A percentile compares a stretch with the other conserved stretches of the same genome.
These are phyloP conservation scores for Pseudogymnoascus sp. DNA, from an alignment of 2,329 filamentous ascomycete genomes.

Conservation along the genomic window DNA sequence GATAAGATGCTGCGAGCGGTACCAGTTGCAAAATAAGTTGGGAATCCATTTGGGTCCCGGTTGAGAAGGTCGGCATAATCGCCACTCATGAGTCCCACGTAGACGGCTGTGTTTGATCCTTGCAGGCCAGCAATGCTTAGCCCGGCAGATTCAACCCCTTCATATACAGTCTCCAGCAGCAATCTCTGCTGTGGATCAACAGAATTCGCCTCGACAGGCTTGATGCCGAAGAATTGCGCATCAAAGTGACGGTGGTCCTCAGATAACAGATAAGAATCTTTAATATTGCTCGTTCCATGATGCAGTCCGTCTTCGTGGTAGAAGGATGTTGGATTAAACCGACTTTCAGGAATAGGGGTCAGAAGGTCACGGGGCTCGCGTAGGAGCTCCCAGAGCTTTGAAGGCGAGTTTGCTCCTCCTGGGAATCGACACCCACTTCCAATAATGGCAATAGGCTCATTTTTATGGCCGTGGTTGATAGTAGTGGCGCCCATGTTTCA, in stretches of 20 bases:
- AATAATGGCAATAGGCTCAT: slow-evolving; percentile 28
- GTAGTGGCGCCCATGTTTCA: not conserved
- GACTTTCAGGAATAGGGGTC: not conserved
- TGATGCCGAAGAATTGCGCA: slow-evolving; percentile 18
- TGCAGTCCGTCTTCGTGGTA: not conserved
- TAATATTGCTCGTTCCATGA: not conserved
- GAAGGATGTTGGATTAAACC: not conserved
- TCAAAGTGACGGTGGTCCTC: slow-evolving; percentile 19
- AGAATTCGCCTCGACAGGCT: slow-evolving; percentile 17
- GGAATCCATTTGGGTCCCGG: slow-evolving; percentile 19
- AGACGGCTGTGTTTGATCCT: not conserved
- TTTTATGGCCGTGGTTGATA: not conserved
- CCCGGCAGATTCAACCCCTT: slow-evolving; percentile 25
- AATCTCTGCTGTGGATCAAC: slow-evolving; percentile 28
- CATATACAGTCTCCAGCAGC: slow-evolving; percentile 23
- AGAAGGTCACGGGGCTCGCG: not conserved
- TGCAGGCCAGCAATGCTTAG: slow-evolving; percentile 13
- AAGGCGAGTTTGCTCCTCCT: slow-evolving; percentile 28
- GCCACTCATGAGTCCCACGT: not conserved
- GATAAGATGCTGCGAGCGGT: slow-evolving; percentile 13
- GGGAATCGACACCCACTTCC: slow-evolving; percentile 31
- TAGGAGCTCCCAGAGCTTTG: slow-evolving; percentile 29
- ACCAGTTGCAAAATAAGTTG: slow-evolving; percentile 13
- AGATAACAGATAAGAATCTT: slow-evolving; percentile 15
- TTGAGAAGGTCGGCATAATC: slow-evolving; percentile 10